phyloP scores from a whole-genome alignment of 495 filamentous ascomycete genomes.

The Durotheca rogersii region DNA sequence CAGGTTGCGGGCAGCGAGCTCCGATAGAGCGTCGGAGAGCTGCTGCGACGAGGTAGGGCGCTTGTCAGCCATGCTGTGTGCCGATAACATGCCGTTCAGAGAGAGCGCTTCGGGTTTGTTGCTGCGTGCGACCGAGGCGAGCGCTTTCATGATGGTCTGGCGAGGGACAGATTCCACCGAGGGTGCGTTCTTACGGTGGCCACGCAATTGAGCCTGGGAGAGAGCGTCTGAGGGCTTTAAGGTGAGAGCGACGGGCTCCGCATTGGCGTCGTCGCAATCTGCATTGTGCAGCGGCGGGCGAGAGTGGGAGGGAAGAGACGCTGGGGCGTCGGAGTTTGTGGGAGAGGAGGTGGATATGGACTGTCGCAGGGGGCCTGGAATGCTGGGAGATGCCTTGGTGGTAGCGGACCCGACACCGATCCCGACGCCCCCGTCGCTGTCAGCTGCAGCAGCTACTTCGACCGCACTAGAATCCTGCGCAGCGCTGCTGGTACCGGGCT shows the following conservation, averaged over 20 bases:
- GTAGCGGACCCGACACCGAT: slow-evolving; percentile 21
- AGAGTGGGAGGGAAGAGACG: slow-evolving; percentile 13
- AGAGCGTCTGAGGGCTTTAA: slow-evolving; percentile 15
- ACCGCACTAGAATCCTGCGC: slow-evolving; percentile 11
- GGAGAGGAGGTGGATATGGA: slow-evolving; percentile 12
- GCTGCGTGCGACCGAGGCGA: slow-evolving; percentile 69
- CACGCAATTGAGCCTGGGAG: slow-evolving; percentile 36
- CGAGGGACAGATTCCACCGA: slow-evolving; percentile 74
- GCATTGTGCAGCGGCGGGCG: slow-evolving; percentile 40
- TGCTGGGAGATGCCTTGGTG: slow-evolving; percentile 17
- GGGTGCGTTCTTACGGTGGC: slow-evolving; percentile 61
- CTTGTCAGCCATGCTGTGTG: slow-evolving; percentile 45
- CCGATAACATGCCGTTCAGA: slow-evolving; percentile 53
- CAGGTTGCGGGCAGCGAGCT: slow-evolving; percentile 52
- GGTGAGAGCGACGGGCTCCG: slow-evolving; percentile 27
- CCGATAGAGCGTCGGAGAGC: slow-evolving; percentile 65
- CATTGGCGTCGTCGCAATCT: slow-evolving; percentile 23
- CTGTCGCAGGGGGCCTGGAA: slow-evolving; percentile 21
- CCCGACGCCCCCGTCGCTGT: slow-evolving; percentile 29
- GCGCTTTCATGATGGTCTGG: slow-evolving; percentile 85
- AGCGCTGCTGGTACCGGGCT: slow-evolving; percentile 8
- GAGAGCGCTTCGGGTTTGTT: slow-evolving; percentile 59
- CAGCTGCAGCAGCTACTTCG: slow-evolving; percentile 13
- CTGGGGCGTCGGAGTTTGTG: slow-evolving; percentile 33
- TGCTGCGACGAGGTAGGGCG: slow-evolving; percentile 56